phyloP scores from a whole-genome alignment of 2,329 filamentous ascomycete genomes.

The Aspergillus japonicus region DNA sequence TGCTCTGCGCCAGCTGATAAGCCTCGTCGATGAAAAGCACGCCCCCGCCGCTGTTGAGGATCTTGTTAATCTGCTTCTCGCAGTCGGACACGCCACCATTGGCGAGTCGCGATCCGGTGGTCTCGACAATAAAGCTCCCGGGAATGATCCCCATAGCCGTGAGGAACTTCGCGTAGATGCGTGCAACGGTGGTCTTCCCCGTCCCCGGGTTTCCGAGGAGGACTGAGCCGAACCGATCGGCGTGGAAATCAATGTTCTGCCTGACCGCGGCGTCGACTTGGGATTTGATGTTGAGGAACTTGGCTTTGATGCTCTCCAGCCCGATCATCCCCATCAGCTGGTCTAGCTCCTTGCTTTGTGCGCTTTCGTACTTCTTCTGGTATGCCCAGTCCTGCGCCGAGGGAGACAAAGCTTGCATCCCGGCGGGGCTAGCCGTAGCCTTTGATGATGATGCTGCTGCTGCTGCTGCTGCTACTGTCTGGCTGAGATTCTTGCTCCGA shows the following conservation, averaged over 20 bases:
- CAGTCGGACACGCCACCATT: conserved; percentile 60
- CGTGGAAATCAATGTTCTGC: conserved; percentile 55
- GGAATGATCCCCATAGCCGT: conserved; percentile 61
- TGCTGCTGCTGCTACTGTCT: no score
- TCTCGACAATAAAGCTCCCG: conserved; percentile 62
- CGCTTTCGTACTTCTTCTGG: conserved; percentile 56
- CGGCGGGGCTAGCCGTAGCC: no score
- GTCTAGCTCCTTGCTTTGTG: conserved; percentile 57
- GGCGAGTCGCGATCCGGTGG: conserved; percentile 65
- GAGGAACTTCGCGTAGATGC: conserved; percentile 67
- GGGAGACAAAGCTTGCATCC: conserved; percentile 12
- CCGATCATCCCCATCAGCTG: conserved; percentile 69
- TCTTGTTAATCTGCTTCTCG: conserved; percentile 56
- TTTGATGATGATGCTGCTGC: no score
- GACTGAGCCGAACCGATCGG: conserved; percentile 61
- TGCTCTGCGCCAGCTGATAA: conserved; percentile 66
- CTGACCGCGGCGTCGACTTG: conserved; percentile 60
- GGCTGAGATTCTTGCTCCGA: no score
- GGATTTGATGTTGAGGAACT: conserved; percentile 63
- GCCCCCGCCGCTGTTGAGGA: conserved; percentile 62
- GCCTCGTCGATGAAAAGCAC: conserved; percentile 77
- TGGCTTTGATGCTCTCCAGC: conserved; percentile 65
- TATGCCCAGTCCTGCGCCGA: conserved; percentile 60
- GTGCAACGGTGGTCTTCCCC: conserved; percentile 74
- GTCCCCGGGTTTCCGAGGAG: conserved; percentile 75